A percentile compares a stretch with the other conserved stretches of the same genome.
phyloP scores from a whole-genome alignment of 202 grass and related monocot species.

The Digitaria exilis region DNA sequence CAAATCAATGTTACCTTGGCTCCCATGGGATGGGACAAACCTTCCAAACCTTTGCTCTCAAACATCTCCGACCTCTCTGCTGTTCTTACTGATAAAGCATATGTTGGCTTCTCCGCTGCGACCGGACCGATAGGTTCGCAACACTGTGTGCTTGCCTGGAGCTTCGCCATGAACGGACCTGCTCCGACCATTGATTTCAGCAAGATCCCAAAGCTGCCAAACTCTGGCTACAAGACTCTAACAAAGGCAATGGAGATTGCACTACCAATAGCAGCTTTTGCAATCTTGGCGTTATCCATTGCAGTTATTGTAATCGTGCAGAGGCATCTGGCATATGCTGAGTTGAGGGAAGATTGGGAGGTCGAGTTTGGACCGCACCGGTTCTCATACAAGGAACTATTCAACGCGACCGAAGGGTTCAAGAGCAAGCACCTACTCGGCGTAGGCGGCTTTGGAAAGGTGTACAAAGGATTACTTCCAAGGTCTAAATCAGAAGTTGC shows the following conservation, averaged over 20 bases:
- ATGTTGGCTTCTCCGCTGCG: conserved; percentile 32
- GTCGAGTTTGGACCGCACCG: conserved; percentile 35
- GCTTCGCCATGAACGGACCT: conserved; percentile 32
- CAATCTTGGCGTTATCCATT: background rate
- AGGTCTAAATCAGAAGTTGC: conserved; percentile 4
- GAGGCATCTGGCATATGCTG: background rate
- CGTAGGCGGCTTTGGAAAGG: conserved; percentile 34
- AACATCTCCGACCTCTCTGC: background rate
- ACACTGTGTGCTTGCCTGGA: conserved; percentile 46
- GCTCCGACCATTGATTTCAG: background rate
- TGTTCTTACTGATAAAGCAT: background rate
- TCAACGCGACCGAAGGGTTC: conserved; percentile 1
- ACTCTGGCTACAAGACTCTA: rapidly evolving
- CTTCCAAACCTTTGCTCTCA: conserved; percentile 14
- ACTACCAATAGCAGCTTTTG: background rate
- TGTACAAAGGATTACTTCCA: conserved; percentile 31
- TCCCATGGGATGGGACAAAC: background rate
- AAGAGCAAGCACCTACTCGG: conserved; percentile 35
- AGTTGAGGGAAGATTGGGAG: conserved; percentile 44
- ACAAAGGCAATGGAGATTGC: background rate
- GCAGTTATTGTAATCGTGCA: background rate
- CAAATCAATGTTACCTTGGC: conserved; percentile 39
- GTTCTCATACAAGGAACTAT: conserved; percentile 40
- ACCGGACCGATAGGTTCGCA: background rate
- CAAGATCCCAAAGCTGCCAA: conserved; percentile 2